Percentiles rank a stretch among this genome's conserved stretches.
Evolutionary conservation across 352 stramenopile species (phyloP).

Genomic region (Phytophthora crassamura): DNA sequence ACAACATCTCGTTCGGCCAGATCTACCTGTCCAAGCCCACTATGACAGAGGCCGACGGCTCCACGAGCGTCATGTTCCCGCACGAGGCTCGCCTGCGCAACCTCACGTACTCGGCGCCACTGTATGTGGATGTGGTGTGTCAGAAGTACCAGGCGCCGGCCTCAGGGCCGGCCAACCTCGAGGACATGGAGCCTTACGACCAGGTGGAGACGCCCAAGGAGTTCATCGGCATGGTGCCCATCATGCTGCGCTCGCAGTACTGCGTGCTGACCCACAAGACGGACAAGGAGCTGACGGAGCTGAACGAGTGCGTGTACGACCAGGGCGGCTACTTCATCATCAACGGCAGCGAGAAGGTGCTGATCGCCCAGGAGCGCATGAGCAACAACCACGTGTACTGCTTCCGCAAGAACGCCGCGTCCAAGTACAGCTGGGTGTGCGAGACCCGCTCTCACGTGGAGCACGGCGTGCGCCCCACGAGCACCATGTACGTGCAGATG

Average conservation of each 20-base stretch:
- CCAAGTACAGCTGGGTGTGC: slow-evolving; percentile 97
- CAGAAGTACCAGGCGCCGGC: slow-evolving; percentile 87
- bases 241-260: slow-evolving; percentile 98
- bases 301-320: slow-evolving; percentile 99
- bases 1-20: slow-evolving; percentile 98
- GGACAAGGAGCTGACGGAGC: slow-evolving; percentile 93
- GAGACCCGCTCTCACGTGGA: slow-evolving; percentile 98
- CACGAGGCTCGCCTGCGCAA: slow-evolving; percentile 98
- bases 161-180: slow-evolving; percentile 71
- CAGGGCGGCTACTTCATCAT: slow-evolving; percentile 99
- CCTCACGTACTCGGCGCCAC: slow-evolving; percentile 98
- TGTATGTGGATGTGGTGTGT: slow-evolving; percentile 99
- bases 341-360: slow-evolving; percentile 97
- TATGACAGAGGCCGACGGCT: slow-evolving; percentile 97
- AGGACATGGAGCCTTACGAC: slow-evolving; percentile 90
- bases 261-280: slow-evolving; percentile 94
- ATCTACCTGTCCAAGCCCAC: slow-evolving; percentile 98
- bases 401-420: slow-evolving; percentile 98
- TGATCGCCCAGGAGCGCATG: slow-evolving; percentile 99
- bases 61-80: slow-evolving; percentile 98
- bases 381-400: slow-evolving; percentile 99
- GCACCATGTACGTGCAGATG: slow-evolving; percentile 99
- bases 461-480: slow-evolving; percentile 94
- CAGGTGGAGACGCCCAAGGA: slow-evolving; percentile 91
- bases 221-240: slow-evolving; percentile 98